Evolutionary conservation across 345 rosid species (phyloP).

Genomic region (Linum lewisii): DNA sequence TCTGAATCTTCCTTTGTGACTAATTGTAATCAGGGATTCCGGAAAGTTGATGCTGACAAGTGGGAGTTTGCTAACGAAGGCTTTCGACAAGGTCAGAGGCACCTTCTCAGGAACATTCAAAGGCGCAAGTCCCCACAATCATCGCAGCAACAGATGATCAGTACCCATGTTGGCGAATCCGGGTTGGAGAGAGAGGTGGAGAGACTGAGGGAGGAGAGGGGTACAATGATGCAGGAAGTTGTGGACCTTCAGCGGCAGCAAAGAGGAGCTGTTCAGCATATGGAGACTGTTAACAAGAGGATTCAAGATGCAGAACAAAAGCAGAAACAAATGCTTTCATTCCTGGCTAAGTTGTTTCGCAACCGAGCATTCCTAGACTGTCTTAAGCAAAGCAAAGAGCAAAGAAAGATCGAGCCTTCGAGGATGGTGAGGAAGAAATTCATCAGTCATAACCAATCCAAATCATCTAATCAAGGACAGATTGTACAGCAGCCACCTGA

Average conservation of each 20-base stretch:
- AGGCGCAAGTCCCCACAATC: slow-evolving; percentile 21
- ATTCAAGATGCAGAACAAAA: slow-evolving; percentile 22
- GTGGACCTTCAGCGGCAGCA: slow-evolving; percentile 24
- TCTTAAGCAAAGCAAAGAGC: slow-evolving; percentile 16
- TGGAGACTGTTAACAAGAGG: slow-evolving; percentile 17
- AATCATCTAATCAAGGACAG: slow-evolving; percentile 16
- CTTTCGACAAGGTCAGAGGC: slow-evolving; percentile 21
- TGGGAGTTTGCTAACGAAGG: slow-evolving; percentile 30
- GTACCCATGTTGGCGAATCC: slow-evolving; percentile 9
- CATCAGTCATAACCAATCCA: slow-evolving; percentile 34
- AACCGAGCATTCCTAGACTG: slow-evolving; percentile 19
- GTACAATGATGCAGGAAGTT: slow-evolving; percentile 22
- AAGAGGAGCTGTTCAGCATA: slow-evolving; percentile 13
- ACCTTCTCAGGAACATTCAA: slow-evolving; percentile 19
- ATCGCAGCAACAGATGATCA: slow-evolving; percentile 30
- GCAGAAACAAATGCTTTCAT: slow-evolving; percentile 23
- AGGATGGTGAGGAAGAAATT: slow-evolving; percentile 52
- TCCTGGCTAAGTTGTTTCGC: slow-evolving; percentile 19
- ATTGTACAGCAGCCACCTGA: background rate
- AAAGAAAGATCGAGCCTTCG: slow-evolving; percentile 25
- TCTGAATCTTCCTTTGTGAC: background rate
- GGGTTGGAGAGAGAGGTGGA: slow-evolving; percentile 16
- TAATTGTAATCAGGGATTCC: slow-evolving; percentile 18
- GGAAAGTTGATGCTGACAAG: slow-evolving; percentile 20
- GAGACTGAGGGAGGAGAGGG: slow-evolving; percentile 15